Evolutionary conservation across 129 eudicot genomes (phyloP).

Genomic region (Flaveria linearis): DNA sequence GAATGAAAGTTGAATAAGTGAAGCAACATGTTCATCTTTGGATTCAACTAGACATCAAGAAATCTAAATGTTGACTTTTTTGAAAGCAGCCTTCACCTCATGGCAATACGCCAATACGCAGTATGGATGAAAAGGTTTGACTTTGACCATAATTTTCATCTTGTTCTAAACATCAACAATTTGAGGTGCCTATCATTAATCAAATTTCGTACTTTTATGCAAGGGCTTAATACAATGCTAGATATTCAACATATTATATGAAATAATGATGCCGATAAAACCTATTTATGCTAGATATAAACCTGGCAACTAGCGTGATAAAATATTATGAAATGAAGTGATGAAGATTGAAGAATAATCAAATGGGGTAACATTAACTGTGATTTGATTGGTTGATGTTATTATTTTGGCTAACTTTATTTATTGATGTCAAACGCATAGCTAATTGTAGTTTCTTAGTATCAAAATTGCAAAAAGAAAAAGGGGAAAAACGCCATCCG

Average conservation of each 20-base stretch:
- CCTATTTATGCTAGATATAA: neutral
- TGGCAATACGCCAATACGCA: slow-evolving; percentile 13
- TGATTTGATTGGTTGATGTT: too few species aligned
- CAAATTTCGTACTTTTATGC: too few species aligned
- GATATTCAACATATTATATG: neutral
- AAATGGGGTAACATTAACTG: too few species aligned
- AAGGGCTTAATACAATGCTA: neutral
- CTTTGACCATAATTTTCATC: slow-evolving; percentile 1
- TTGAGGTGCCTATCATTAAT: neutral
- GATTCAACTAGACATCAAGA: slow-evolving; percentile 21
- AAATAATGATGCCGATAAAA: neutral
- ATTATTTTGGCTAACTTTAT: too few species aligned
- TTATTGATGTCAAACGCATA: too few species aligned
- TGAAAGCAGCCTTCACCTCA: slow-evolving; percentile 26
- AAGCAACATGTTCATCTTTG: slow-evolving; percentile 15
- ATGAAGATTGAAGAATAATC: too few species aligned
- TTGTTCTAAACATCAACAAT: neutral
- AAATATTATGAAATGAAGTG: too few species aligned
- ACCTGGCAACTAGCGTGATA: too few species aligned
- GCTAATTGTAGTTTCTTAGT: too few species aligned
- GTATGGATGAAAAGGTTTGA: slow-evolving; percentile 18
- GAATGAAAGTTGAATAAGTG: slow-evolving; percentile 19
- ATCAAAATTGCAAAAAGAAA: too few species aligned
- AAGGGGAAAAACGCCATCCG: slow-evolving; percentile 35
- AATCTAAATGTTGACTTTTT: neutral